Percentiles rank a stretch among this genome's conserved stretches.
Conservation (phyloP, 1,139 yeast species). For the Suhomyces terraborum region DNA sequence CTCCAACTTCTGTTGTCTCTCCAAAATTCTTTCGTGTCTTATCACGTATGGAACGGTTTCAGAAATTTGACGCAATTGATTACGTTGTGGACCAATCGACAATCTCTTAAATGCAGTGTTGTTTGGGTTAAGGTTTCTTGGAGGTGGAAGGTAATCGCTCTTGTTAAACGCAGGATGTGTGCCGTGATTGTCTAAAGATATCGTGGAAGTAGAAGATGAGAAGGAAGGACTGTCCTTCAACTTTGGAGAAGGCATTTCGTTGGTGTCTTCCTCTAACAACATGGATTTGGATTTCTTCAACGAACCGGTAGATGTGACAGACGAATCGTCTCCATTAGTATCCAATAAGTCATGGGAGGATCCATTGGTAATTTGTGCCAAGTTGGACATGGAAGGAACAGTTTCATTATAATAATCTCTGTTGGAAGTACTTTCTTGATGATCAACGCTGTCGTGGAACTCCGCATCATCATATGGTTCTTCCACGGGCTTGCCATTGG, state of each 20-base stretch:
- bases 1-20: slow-evolving; percentile 75
- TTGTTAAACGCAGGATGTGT: slow-evolving; percentile 7
- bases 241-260: slow-evolving; percentile 32
- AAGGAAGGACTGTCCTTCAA: slow-evolving; percentile 33
- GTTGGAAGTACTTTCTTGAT: slow-evolving; percentile 12
- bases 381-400: slow-evolving; percentile 64
- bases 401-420: slow-evolving; percentile 20
- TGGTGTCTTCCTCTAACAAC: slow-evolving; percentile 39
- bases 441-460: slow-evolving; percentile 37
- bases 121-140: slow-evolving; percentile 39
- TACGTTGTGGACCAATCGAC: slow-evolving; percentile 62
- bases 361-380: slow-evolving; percentile 55
- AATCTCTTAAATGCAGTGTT: slow-evolving; percentile 56
- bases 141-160: slow-evolving; percentile 34
- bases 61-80: slow-evolving; percentile 71
- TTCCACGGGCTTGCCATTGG: slow-evolving; percentile 27
- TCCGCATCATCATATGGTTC: slow-evolving; percentile 30
- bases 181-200: slow-evolving; percentile 23
- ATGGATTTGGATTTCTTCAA: slow-evolving; percentile 35
- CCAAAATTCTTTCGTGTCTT: slow-evolving; percentile 71
- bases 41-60: slow-evolving; percentile 81
- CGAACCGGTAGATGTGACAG: slow-evolving; percentile 28
- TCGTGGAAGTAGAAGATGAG: slow-evolving; percentile 35
- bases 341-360: slow-evolving; percentile 16
- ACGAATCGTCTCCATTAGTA: slow-evolving; percentile 20